Conservation (phyloP, 2,329 filamentous ascomycete genomes). For the Elsinoe batatas region DNA sequence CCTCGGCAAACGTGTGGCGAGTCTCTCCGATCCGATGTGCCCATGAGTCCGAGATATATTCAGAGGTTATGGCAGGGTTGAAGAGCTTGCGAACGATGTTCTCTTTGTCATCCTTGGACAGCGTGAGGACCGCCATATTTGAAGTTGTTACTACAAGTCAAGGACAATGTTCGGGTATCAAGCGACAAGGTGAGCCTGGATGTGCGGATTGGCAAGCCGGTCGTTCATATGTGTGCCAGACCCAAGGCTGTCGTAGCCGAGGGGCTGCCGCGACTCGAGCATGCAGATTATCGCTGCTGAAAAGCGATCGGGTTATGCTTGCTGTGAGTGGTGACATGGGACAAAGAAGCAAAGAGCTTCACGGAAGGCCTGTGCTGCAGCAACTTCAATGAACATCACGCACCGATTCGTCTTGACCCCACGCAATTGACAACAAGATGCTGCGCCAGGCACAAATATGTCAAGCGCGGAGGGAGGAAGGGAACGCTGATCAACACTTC, state of each 20-base stretch:
- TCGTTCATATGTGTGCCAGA: neutral
- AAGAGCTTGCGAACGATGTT: neutral
- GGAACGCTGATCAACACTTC: neutral
- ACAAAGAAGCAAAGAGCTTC: neutral
- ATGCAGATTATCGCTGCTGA: neutral
- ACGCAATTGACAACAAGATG: too few relatives aligned
- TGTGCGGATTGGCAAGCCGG: neutral
- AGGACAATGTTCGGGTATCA: neutral
- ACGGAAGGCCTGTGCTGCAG: neutral
- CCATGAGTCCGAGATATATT: neutral
- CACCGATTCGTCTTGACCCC: neutral
- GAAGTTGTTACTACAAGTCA: neutral
- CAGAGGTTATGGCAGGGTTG: neutral
- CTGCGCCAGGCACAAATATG: too few relatives aligned
- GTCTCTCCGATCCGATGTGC: neutral
- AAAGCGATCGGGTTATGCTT: neutral
- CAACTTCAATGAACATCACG: conserved; percentile 4
- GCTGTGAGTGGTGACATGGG: neutral
- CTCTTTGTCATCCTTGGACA: neutral
- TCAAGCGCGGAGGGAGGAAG: neutral
- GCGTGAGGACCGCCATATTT: neutral
- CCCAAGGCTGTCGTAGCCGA: neutral
- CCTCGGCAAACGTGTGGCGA: neutral
- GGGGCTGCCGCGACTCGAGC: neutral
- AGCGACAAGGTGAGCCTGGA: neutral